Evolutionary conservation across 2,329 filamentous ascomycete species (phyloP).

Genomic region (Hymenotorrendiella dingleyae): DNA sequence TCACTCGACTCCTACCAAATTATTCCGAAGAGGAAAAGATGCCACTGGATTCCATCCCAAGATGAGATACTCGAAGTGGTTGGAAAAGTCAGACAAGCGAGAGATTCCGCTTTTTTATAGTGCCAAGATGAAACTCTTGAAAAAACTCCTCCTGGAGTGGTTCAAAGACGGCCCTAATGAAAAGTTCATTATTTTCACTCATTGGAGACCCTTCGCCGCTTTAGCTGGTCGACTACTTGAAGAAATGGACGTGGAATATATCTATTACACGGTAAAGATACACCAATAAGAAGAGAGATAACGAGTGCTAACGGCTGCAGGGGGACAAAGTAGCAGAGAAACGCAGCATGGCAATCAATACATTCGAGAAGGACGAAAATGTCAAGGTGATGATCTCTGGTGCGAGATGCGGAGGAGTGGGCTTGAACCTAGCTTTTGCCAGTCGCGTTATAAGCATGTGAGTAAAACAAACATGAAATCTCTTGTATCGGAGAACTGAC

Average conservation of each 20-base stretch:
- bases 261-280: conserved; percentile 33
- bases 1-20: background rate
- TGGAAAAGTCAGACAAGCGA: conserved; percentile 6
- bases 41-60: background rate
- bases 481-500: background rate
- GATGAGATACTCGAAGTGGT: conserved; percentile 1
- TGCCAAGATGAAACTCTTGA: conserved; percentile 31
- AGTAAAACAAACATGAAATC: background rate
- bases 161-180: conserved; percentile 34
- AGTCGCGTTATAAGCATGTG: conserved; percentile 26
- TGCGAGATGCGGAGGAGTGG: conserved; percentile 44
- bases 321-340: conserved; percentile 39
- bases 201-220: conserved; percentile 45
- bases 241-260: conserved; percentile 37
- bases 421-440: conserved; percentile 51
- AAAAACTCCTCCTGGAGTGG: conserved; percentile 31
- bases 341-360: conserved; percentile 38
- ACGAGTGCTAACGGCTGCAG: conserved; percentile 27
- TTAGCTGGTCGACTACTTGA: conserved; percentile 43
- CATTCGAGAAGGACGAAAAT: conserved; percentile 35
- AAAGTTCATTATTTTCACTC: conserved; percentile 55
- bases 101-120: conserved; percentile 27
- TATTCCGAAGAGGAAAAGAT: conserved; percentile 1
- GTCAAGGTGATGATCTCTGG: conserved; percentile 41
- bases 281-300: too few species aligned